Base-by-base conservation (phyloP, 225 moss, liverwort and hornwort species). In the Asterella californica region DNA sequence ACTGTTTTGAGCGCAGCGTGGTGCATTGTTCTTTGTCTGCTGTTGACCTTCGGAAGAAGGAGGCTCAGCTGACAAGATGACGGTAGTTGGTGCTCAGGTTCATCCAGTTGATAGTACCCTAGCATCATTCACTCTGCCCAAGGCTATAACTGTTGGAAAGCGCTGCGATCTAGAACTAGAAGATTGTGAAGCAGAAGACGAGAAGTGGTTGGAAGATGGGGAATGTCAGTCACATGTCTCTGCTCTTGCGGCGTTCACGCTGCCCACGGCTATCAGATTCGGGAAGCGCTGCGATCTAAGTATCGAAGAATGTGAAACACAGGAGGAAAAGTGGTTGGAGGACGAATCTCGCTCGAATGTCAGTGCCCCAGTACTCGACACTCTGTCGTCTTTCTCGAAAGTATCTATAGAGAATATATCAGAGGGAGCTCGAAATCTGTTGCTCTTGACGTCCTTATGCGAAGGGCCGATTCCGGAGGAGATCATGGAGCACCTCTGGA, bases 401-500 rank as follows among this genome's bases (percentile, higher is more conserved):
- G 17, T 29, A 18, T 63, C 76, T 6, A 4, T 61, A 7, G 76
- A 76, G 34, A 45, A 15, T 2, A 37, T 76, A 22, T 76, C 76
- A 14, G 45, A 60, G 5, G 76, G 57, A 63, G 76, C 76, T 12
- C 36, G 25, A 27, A 61, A 24, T 63, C 45, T 76, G 24, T 18
- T 76, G 10, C 59, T 76, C 1, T 46, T 59, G 14, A 37, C 62
- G 15, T 76, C 76, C 9, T 63, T 59, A 6, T 76, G 57, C 36
- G 76, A 76, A 14, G 76, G 76, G 57, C 76, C 76, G 38, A 21
- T 76, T 29, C 76, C 76, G 11, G 76, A 76, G 34, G 59, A 76
- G 76, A 46, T 76, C 25, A 30, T 62, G 59, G 59, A 76, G 38
- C 34, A 61, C 37, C 27, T 62, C 10, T 76, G 76, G 76, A 19